Base-by-base conservation (phyloP, 2,329 filamentous ascomycete genomes). In the Lasiodiplodia sp. region DNA sequence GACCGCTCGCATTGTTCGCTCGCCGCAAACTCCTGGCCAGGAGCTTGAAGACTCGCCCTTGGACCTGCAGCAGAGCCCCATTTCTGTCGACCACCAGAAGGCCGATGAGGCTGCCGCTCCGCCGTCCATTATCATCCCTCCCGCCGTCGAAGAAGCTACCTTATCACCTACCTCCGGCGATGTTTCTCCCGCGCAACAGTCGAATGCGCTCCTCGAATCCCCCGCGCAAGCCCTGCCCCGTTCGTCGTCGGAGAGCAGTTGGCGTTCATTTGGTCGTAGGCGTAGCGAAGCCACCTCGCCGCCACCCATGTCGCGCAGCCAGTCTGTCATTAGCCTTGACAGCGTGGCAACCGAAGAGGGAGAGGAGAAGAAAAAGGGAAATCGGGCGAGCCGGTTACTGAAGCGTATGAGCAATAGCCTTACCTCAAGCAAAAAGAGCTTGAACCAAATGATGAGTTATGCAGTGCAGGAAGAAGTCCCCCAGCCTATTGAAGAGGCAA, bases 1-100 rank as follows among this genome's bases (percentile, higher is more conserved):
- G 12, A 96, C 92, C 21, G 92, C 94, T 60, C 89, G 91, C 64
- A 97, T 97, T 71, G 83, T 97, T 47, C 89, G 93, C 58, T 72
- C 72, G 25, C 74, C 72, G 69, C 75, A 75, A 68, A 2, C 78
- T 78, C 77, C 78, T 76, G 21, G 78, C 12, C 56, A 62, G 16
- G 66, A 60, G 21, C n/a, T 55, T 85, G 91, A 73, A 87, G 89
- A 72, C 81, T 86, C 62, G 14, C 75, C 78, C n/a, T 71, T 84
- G 49, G 83, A 85, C 72, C 77, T 87, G 69, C 80, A 88, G 79
- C 75, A 86, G 82, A 84, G 86, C 77, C 75, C 88, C 78, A 73
- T 92, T 83, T 78, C 85, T 83, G 82, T 96, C 84, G 81, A 92
- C 73, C 34, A 70, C 74, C 25, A 72, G 73, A 25, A 76, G 74